Evolutionary conservation across 1,284 basidiomycete species (phyloP).

Genomic region (Leccinum angustisporum): DNA sequence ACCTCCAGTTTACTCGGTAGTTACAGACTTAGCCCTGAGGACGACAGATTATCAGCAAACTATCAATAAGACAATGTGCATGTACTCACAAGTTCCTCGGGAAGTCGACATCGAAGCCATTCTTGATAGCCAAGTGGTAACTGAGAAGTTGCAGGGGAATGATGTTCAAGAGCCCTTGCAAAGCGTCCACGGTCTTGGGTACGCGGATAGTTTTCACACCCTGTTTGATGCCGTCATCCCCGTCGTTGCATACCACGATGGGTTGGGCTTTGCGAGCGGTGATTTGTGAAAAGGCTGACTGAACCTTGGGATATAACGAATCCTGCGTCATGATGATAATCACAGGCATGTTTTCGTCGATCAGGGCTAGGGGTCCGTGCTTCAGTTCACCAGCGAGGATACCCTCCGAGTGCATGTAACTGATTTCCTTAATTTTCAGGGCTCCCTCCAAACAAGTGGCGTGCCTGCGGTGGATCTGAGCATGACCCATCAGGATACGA

Average conservation of each 20-base stretch:
- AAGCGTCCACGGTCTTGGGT: conserved; percentile 91
- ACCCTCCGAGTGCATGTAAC: conserved; percentile 89
- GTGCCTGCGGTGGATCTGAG: conserved; percentile 45
- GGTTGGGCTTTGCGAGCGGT: conserved; percentile 96
- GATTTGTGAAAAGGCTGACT: conserved; percentile 94
- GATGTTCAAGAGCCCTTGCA: conserved; percentile 97
- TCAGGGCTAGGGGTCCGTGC: conserved; percentile 95
- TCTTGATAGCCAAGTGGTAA: conserved; percentile 94
- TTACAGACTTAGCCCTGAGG: conserved; percentile 79
- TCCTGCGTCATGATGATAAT: conserved; percentile 99
- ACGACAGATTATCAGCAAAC: conserved; percentile 13
- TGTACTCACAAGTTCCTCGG: conserved; percentile 86
- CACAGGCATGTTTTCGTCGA: conserved; percentile 98
- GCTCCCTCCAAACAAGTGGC: conserved; percentile 98
- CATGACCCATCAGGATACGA: neutral
- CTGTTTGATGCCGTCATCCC: conserved; percentile 78
- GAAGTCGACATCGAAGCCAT: conserved; percentile 98
- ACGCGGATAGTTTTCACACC: conserved; percentile 87
- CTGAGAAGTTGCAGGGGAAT: conserved; percentile 95
- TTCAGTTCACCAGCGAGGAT: conserved; percentile 98
- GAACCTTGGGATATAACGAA: conserved; percentile 97
- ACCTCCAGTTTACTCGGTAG: conserved; percentile 62
- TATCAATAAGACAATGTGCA: conserved; percentile 6
- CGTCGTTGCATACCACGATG: conserved; percentile 95
- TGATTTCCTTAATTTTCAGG: conserved; percentile 99